Evolutionary conservation across 2,329 filamentous ascomycete species (phyloP), one percentile per base, ranked within the genome.

Genomic region (Diaporthe eres): DNA sequence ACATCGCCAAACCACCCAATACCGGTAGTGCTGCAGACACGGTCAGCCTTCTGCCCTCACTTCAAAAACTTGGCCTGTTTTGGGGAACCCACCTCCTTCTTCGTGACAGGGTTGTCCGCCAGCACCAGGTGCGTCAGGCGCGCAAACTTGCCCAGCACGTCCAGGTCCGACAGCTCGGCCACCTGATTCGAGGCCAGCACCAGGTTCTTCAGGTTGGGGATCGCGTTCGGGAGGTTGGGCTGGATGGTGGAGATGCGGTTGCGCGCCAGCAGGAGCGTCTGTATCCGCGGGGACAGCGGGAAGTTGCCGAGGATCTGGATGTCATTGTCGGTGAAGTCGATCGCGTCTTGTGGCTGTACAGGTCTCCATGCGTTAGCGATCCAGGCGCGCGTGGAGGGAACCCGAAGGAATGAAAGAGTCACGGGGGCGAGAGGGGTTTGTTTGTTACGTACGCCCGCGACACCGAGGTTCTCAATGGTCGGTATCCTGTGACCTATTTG

Each of bases 321-420:
- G 85, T 98, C 96, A 85, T 99, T 99, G 89, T 99, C 97, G 85
- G 97, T 98, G 82, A 99, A 93, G 87, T 99, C 97, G 89, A 99
- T 97, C 79, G 95, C 93, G 88, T 98, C 97, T 90, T 97, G 95
- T 81, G 96, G 95, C 95, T 97, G 81, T 22, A 12, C 22, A 6
- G 6, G 5, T 42, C 2, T 22, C 17, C 25, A 47, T 2, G 25
- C 1, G 61, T 68, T 42, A 68, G 72, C 37, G 25, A 53, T 19
- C 42, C 8, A 49, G 44, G 42, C 61, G 51, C 31, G 39, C 61
- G 13, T 22, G 13, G 10, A 57, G 19, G 42, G 5, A 31, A 8
- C n/a, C 17, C 19, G 39, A 19, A 10, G 28, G 5, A n/a, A 42
- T 19, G 44, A 25, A n/a, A 28, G 37, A 42, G 7, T 1, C 10